A percentile compares a stretch with the other conserved stretches of the same genome.
Evolutionary conservation across 345 rosid species (phyloP).

Genomic region (Populus davidiana): DNA sequence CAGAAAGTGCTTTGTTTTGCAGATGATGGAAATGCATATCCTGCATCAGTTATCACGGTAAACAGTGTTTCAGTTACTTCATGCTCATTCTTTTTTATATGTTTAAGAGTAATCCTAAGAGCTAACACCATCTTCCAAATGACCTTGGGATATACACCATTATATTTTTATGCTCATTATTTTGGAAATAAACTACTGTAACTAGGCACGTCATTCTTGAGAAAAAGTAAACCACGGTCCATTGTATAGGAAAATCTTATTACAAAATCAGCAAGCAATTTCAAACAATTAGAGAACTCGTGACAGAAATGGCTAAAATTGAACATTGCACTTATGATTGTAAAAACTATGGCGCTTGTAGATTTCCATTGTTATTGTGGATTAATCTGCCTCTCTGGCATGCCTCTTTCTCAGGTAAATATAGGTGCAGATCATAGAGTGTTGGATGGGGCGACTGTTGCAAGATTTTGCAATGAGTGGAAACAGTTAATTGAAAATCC

Average conservation of each 20-base stretch:
- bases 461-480: conserved; percentile 86
- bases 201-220: neutral
- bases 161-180: neutral
- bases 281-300: neutral
- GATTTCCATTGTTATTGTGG: neutral
- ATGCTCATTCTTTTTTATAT: neutral
- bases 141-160: neutral
- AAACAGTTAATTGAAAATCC: conserved; percentile 81
- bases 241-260: neutral
- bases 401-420: conserved; percentile 48
- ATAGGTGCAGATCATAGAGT: conserved; percentile 92
- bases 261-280: neutral
- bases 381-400: neutral
- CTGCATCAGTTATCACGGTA: conserved; percentile 76
- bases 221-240: neutral
- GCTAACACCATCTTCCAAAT: neutral
- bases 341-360: neutral
- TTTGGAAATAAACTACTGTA: neutral
- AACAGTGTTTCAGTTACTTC: conserved; percentile 13
- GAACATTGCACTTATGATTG: neutral
- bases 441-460: conserved; percentile 89
- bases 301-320: neutral
- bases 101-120: neutral
- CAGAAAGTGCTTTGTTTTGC: conserved; percentile 66
- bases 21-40: conserved; percentile 58